Base-by-base conservation (phyloP, 2,329 filamentous ascomycete species). In the Torrubiellomyces zombiae region DNA sequence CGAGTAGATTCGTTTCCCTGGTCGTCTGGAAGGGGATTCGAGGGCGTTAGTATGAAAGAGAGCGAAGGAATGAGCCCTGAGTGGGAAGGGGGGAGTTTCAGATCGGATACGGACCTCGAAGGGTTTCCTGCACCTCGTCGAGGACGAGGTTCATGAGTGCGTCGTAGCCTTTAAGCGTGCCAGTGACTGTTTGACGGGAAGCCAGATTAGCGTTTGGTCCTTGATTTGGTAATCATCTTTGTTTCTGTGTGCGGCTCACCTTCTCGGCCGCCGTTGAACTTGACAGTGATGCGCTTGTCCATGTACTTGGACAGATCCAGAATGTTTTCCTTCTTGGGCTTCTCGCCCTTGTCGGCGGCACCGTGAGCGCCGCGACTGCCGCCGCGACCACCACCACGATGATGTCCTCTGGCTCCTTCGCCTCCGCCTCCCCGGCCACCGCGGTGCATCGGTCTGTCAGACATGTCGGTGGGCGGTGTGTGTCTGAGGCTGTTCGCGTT, bases 241-340 rank as follows among this genome's bases (percentile, higher is more conserved):
- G 12, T n/a, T n/a, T n/a, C n/a, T n/a, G n/a, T n/a, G n/a, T n/a
- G n/a, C n/a, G n/a, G 16, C 63, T 32, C 47, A 89, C 83, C 80
- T 62, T 94, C 83, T 32, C 86, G 62, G 2, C 89, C 89, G 20
- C 89, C 89, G 45, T 82, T 94, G 53, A 98, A 95, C 56, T 95
- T 95, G 48, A 98, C 85, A 7, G 68, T 78, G 38, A 98, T 82
- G 46, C 77, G 67, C 67, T 94, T 92, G 53, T 98, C 83, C 77
- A 93, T 83, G 54, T 95, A 98, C 58, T 93, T 93, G 47, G 65
- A 72, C 43, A 98, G 55, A 47, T 98, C 86, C 27, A 98, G 69
- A 42, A 98, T 98, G 51, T 94, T 95, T 56, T 98, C 89, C 63
- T 95, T 95, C 71, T 93, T 94, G 32, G 83, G 81, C 41, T 75